These are phyloP conservation scores for Yamagishiella unicocca DNA, from an alignment of 139 green algal genomes.

Conservation along the genomic window DNA sequence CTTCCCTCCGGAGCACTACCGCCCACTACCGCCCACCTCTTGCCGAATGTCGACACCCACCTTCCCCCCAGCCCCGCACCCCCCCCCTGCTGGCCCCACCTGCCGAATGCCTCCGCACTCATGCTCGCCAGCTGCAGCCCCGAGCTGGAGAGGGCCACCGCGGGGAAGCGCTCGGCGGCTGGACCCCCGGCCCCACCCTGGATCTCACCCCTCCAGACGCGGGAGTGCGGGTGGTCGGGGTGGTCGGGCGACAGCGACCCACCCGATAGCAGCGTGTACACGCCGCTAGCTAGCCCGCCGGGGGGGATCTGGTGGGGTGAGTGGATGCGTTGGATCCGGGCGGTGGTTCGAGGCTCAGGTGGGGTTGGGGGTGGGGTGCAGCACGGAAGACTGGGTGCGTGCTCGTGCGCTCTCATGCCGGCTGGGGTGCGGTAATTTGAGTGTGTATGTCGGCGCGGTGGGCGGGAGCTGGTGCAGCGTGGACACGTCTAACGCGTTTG, in stretches of 20 bases:
- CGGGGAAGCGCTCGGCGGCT: background rate
- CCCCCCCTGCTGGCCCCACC: background rate
- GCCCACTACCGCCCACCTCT: too few species aligned
- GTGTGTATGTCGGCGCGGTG: too few species aligned
- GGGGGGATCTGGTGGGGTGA: background rate
- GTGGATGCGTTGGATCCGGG: background rate
- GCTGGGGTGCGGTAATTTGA: too few species aligned
- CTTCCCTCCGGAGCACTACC: too few species aligned
- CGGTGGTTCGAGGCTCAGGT: too few species aligned
- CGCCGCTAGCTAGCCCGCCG: constrained; percentile 34
- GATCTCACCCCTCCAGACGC: background rate
- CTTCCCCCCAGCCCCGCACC: background rate
- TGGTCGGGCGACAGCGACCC: constrained; percentile 49
- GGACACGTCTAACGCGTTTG: too few species aligned
- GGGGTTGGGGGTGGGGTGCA: too few species aligned
- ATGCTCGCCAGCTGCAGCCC: background rate
- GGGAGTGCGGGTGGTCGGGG: constrained; percentile 45
- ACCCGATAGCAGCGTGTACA: constrained; percentile 58
- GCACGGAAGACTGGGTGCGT: too few species aligned
- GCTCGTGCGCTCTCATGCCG: too few species aligned
- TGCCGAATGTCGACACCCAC: background rate
- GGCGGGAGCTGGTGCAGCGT: too few species aligned
- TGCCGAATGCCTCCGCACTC: constrained; percentile 1
- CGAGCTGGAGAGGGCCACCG: background rate
- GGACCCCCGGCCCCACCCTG: background rate